phyloP scores from a whole-genome alignment of 768 basidiomycete species.

The Mycena venus region DNA sequence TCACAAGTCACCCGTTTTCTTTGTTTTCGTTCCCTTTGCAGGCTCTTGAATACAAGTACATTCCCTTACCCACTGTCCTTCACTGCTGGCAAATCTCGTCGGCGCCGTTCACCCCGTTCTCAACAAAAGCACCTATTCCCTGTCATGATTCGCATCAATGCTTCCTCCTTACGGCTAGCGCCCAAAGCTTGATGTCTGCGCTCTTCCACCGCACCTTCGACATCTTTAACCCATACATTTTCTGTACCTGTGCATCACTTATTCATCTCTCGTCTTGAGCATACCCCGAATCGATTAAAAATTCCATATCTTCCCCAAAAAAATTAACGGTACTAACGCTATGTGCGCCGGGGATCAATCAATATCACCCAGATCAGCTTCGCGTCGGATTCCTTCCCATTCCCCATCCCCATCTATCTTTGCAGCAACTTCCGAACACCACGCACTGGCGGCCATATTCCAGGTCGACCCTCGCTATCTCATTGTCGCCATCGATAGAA shows the following conservation, averaged over 20 bases:
- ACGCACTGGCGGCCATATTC: background rate
- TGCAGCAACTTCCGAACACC: background rate
- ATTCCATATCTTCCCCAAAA: no score
- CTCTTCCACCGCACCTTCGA: background rate
- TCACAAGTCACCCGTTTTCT: background rate
- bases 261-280: background rate
- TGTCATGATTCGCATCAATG: conserved; percentile 5
- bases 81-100: background rate
- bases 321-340: no score
- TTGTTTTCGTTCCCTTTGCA: background rate
- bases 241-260: no score
- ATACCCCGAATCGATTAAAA: no score
- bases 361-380: conserved; percentile 3
- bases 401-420: background rate
- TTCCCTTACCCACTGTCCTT: background rate
- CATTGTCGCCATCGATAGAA: no score
- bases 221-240: background rate
- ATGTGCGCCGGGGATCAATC: background rate
- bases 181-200: background rate
- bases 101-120: background rate
- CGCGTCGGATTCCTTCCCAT: background rate
- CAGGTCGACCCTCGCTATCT: no score
- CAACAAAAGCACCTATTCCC: background rate
- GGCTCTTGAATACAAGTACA: background rate
- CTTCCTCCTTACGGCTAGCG: conserved; percentile 1